A percentile compares a stretch with the other conserved stretches of the same genome.
Evolutionary conservation across 139 green algal species (phyloP).

Genomic region (Tetradesmus obliquus): DNA sequence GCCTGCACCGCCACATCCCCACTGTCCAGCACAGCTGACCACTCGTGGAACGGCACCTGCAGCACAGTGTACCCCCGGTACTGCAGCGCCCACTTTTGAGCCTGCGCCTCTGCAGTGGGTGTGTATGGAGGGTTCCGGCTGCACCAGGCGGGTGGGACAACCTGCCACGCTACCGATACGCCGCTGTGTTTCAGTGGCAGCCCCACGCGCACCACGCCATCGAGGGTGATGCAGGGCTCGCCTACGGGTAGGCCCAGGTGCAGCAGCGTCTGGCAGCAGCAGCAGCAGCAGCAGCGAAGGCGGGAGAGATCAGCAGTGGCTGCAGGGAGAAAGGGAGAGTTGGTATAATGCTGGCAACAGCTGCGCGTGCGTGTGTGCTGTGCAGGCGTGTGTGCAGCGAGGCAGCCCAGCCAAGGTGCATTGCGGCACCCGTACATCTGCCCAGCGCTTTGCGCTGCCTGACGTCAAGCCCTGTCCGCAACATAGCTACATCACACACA

Average conservation of each 20-base stretch:
- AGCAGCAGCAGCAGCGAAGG: neutral
- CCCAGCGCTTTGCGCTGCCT: too few relatives aligned
- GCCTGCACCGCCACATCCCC: slow-evolving; percentile 4
- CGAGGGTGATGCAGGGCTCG: slow-evolving; percentile 22
- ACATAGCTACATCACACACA: too few relatives aligned
- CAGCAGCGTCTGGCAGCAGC: slow-evolving; percentile 1
- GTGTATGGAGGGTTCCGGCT: slow-evolving; percentile 27
- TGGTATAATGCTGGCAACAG: neutral
- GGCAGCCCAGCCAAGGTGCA: neutral
- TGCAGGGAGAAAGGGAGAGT: neutral
- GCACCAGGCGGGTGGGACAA: slow-evolving; percentile 32
- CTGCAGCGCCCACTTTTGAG: slow-evolving; percentile 18
- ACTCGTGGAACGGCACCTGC: slow-evolving; percentile 42
- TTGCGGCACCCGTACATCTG: neutral
- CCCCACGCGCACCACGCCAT: slow-evolving; percentile 26
- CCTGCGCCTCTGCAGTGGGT: slow-evolving; percentile 8
- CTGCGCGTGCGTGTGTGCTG: neutral
- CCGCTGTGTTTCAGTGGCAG: slow-evolving; percentile 43
- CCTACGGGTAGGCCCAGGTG: slow-evolving; percentile 15
- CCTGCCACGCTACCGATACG: slow-evolving; percentile 37
- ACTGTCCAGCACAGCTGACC: slow-evolving; percentile 17
- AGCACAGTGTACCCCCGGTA: slow-evolving; percentile 46
- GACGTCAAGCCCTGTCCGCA: too few relatives aligned
- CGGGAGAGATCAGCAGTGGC: neutral
- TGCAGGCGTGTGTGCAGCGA: neutral